A percentile compares a stretch with the other conserved stretches of the same genome.
These are phyloP conservation scores for Houttuynia cordata DNA, from an alignment of 164 flowering plant genomes.

Conservation along the genomic window DNA sequence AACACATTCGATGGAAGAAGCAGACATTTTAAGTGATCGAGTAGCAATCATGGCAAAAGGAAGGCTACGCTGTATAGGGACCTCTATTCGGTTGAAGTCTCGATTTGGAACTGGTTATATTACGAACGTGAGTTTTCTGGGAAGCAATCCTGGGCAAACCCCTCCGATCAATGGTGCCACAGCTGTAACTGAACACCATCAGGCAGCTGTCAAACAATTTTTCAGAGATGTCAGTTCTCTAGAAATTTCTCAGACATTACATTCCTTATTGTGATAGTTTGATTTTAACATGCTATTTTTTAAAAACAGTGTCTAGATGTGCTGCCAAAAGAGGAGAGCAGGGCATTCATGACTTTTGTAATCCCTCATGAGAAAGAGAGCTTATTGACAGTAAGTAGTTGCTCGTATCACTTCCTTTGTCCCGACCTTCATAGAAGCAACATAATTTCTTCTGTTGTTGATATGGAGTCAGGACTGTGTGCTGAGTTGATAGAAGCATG, in stretches of 20 bases:
- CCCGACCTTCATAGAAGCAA: too few relatives aligned
- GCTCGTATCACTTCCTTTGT: background rate
- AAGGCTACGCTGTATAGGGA: slow-evolving; percentile 91
- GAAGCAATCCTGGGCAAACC: slow-evolving; percentile 21
- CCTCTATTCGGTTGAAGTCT: slow-evolving; percentile 87
- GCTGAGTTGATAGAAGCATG: too few relatives aligned
- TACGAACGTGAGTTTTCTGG: slow-evolving; percentile 56
- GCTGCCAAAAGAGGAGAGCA: slow-evolving; percentile 73
- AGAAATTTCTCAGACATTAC: background rate
- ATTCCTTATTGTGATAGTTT: background rate
- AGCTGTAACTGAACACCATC: slow-evolving; percentile 14
- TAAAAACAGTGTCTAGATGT: slow-evolving; percentile 56
- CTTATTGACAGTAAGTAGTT: slow-evolving; percentile 39
- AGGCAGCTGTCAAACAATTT: slow-evolving; percentile 63
- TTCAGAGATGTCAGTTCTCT: slow-evolving; percentile 36
- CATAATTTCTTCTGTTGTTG: background rate
- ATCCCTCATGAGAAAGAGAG: slow-evolving; percentile 76
- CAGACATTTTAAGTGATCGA: slow-evolving; percentile 85
- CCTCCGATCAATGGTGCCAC: slow-evolving; percentile 15
- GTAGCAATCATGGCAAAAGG: slow-evolving; percentile 99
- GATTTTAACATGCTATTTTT: slow-evolving; percentile 13
- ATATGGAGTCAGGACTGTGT: background rate
- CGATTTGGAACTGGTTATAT: slow-evolving; percentile 86
- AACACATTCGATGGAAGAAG: slow-evolving; percentile 99
- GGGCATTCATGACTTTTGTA: slow-evolving; percentile 62